A percentile compares a stretch with the other conserved stretches of the same genome.
phyloP scores from a whole-genome alignment of 2,329 filamentous ascomycete genomes.

The Ophiosphaerella herpotricha region DNA sequence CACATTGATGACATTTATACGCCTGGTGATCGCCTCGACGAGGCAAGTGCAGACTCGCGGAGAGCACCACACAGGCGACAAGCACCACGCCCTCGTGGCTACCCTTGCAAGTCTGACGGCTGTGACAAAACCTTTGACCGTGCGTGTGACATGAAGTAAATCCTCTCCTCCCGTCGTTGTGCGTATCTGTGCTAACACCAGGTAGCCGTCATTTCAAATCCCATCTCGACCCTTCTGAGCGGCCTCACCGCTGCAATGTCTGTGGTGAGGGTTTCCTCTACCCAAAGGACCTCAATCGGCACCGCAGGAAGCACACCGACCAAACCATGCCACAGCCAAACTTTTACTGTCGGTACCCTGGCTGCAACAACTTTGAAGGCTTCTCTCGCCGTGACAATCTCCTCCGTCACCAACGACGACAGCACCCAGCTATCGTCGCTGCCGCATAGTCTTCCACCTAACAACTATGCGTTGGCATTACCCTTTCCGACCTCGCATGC shows the following conservation, averaged over 20 bases:
- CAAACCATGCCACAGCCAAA: conserved; percentile 13
- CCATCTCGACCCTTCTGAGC: conserved; percentile 29
- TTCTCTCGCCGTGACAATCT: conserved; percentile 45
- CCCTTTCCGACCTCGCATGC: no score
- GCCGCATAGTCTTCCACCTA: not conserved
- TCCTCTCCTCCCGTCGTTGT: conserved; percentile 3
- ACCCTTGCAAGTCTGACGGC: conserved; percentile 21
- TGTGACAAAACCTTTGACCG: conserved; percentile 38
- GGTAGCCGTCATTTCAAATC: conserved; percentile 40
- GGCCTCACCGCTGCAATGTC: conserved; percentile 38
- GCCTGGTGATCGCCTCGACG: conserved; percentile 31
- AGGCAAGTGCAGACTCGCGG: conserved; percentile 3
- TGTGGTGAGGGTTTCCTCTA: conserved; percentile 42
- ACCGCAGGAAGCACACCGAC: conserved; percentile 32
- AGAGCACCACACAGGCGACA: conserved; percentile 26
- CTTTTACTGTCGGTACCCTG: conserved; percentile 29
- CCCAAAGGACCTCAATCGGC: conserved; percentile 41
- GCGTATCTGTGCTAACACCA: not conserved
- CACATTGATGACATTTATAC: conserved; percentile 37
- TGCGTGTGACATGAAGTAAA: conserved; percentile 43
- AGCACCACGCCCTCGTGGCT: conserved; percentile 31
- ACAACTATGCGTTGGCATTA: no score
- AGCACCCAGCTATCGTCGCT: conserved; percentile 23
- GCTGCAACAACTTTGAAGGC: conserved; percentile 33
- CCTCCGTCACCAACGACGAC: conserved; percentile 37